Evolutionary conservation across 2,329 filamentous ascomycete species (phyloP).

Genomic region (Neoarthrinium moseri): DNA sequence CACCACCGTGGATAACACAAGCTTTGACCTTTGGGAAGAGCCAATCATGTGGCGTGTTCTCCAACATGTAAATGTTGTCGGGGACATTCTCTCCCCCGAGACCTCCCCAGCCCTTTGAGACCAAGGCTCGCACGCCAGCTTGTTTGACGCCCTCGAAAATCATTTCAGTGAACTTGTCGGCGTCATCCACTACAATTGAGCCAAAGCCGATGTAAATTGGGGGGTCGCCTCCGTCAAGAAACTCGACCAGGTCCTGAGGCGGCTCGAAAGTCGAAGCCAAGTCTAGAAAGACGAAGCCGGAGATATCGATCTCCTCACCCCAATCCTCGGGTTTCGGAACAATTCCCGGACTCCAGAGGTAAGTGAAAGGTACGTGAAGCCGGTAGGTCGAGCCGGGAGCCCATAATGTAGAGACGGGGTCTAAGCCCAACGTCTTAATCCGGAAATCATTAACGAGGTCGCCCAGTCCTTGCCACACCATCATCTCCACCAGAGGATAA

Average conservation of each 20-base stretch:
- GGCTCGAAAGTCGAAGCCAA: constrained; percentile 61
- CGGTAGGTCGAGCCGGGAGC: constrained; percentile 72
- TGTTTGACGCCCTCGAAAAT: constrained; percentile 68
- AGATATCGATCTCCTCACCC: constrained; percentile 69
- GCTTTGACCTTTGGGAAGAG: constrained; percentile 66
- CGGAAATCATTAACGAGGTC: constrained; percentile 77
- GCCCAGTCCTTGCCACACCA: constrained; percentile 87
- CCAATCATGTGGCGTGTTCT: constrained; percentile 76
- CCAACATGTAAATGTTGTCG: constrained; percentile 69
- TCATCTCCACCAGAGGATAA: constrained; percentile 79
- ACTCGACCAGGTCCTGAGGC: constrained; percentile 52
- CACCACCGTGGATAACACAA: constrained; percentile 75
- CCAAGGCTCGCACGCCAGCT: constrained; percentile 67
- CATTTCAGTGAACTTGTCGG: constrained; percentile 65
- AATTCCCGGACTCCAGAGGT: constrained; percentile 67
- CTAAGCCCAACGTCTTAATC: constrained; percentile 65
- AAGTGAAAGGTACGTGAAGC: constrained; percentile 73
- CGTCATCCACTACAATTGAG: constrained; percentile 72
- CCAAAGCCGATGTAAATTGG: constrained; percentile 77
- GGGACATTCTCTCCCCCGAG: constrained; percentile 60
- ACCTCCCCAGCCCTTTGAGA: constrained; percentile 76
- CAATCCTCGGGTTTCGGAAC: constrained; percentile 68
- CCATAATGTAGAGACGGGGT: constrained; percentile 75
- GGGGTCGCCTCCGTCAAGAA: constrained; percentile 53
- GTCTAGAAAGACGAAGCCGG: constrained; percentile 77